Conservation (phyloP, 1,284 basidiomycete genomes). For the Ceratobasidium papillatum region DNA sequence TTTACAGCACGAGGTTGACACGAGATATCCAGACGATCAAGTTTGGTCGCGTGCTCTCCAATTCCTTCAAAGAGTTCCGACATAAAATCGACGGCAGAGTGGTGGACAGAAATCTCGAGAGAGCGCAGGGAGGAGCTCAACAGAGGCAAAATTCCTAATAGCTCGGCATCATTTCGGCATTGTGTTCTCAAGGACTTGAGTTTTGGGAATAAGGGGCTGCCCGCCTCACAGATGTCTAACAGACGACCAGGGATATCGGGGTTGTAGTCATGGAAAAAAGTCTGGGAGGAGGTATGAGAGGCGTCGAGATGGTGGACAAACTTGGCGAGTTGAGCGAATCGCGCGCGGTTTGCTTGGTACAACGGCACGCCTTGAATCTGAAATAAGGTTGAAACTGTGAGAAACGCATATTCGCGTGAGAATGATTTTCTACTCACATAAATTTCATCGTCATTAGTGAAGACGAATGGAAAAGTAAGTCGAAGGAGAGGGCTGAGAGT, state of each 20-base stretch:
- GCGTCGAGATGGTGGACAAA: conserved; percentile 10
- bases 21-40: conserved; percentile 9
- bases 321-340: not conserved
- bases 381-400: not conserved
- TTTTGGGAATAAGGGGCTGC: not conserved
- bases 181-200: conserved; percentile 14
- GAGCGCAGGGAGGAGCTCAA: conserved; percentile 18
- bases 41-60: not conserved
- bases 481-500: conserved; percentile 19
- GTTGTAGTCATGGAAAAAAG: conserved; percentile 25
- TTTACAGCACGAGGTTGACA: conserved; percentile 16
- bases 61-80: conserved; percentile 14
- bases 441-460: not conserved
- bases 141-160: conserved; percentile 14
- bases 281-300: not conserved
- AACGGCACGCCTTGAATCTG: conserved; percentile 32
- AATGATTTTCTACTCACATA: conserved; percentile 1
- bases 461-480: conserved; percentile 26
- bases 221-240: conserved; percentile 8
- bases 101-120: conserved; percentile 15
- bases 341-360: conserved; percentile 7
- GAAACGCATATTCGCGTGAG: not conserved
- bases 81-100: conserved; percentile 29
- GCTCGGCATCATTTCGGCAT: conserved; percentile 24
- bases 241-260: conserved; percentile 18